Evolutionary conservation across 2,329 filamentous ascomycete genomes (phyloP).

Genomic region (Eurotiales sp.): DNA sequence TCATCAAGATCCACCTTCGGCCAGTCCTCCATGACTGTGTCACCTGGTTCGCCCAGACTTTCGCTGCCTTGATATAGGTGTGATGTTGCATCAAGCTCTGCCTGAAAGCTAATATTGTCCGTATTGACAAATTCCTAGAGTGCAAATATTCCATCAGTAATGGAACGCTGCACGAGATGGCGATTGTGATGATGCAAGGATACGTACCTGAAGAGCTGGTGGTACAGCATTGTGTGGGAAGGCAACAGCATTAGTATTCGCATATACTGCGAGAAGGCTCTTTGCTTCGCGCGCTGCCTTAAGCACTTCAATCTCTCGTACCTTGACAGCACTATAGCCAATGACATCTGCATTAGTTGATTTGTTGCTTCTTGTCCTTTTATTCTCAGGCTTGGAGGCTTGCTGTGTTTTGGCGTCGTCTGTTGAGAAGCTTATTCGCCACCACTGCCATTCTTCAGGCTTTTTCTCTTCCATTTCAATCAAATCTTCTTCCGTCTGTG

Average conservation of each 20-base stretch:
- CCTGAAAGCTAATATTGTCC: slow-evolving; percentile 45
- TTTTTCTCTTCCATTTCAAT: slow-evolving; percentile 20
- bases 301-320: slow-evolving; percentile 53
- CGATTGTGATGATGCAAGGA: too few species aligned
- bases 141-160: not conserved
- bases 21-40: slow-evolving; percentile 9
- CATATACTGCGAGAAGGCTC: slow-evolving; percentile 57
- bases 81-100: slow-evolving; percentile 30
- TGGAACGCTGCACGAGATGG: not conserved
- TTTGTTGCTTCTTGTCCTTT: slow-evolving; percentile 13
- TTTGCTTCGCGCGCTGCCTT: slow-evolving; percentile 51
- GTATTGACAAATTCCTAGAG: slow-evolving; percentile 45
- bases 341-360: slow-evolving; percentile 31
- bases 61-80: slow-evolving; percentile 14
- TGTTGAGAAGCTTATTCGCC: slow-evolving; percentile 51
- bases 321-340: slow-evolving; percentile 39
- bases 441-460: slow-evolving; percentile 49
- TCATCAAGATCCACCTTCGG: slow-evolving; percentile 10
- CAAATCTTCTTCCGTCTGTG: slow-evolving; percentile 21
- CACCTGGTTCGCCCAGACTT: slow-evolving; percentile 6
- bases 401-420: slow-evolving; percentile 38
- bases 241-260: slow-evolving; percentile 47
- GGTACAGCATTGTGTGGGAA: slow-evolving; percentile 30
- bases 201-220: slow-evolving; percentile 33
- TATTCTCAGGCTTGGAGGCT: slow-evolving; percentile 20